These are phyloP conservation scores for Trichomonascaceae sp. DNA, from an alignment of 1,139 yeast species.

Conservation along the genomic window DNA sequence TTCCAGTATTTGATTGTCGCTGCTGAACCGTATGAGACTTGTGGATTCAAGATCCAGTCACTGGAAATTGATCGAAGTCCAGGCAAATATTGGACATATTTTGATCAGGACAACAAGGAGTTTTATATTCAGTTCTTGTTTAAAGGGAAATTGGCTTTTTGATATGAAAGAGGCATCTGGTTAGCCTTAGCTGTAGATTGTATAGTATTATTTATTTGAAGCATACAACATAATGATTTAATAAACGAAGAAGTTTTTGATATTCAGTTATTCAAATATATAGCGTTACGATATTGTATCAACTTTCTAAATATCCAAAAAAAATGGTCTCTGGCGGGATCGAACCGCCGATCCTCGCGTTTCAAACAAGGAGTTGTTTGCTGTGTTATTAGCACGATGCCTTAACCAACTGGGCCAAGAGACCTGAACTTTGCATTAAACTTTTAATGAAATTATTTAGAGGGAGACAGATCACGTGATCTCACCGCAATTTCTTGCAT, in stretches of 20 bases:
- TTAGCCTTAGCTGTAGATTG: no score
- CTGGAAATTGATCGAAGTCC: constrained; percentile 46
- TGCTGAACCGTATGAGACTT: constrained; percentile 79
- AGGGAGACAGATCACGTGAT: neutral
- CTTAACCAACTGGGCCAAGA: constrained; percentile 20
- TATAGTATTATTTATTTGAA: neutral
- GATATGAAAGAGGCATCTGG: neutral
- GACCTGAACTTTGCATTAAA: constrained; percentile 8
- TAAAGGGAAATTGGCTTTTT: constrained; percentile 21
- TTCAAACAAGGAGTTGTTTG: constrained; percentile 14
- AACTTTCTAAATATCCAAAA: neutral
- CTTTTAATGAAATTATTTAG: neutral
- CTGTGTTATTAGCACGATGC: constrained; percentile 19
- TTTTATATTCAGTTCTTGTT: constrained; percentile 65
- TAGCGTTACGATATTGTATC: no score
- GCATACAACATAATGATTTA: neutral
- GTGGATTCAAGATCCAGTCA: constrained; percentile 64
- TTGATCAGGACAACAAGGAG: constrained; percentile 63
- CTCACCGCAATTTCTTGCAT: no score
- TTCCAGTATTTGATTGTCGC: constrained; percentile 67
- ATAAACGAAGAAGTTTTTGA: neutral
- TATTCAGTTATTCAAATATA: no score
- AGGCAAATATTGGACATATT: constrained; percentile 58
- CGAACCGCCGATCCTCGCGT: constrained; percentile 23
- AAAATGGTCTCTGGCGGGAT: constrained; percentile 21